Conservation (phyloP, 164 flowering plant genomes). For the Saururus chinensis region DNA sequence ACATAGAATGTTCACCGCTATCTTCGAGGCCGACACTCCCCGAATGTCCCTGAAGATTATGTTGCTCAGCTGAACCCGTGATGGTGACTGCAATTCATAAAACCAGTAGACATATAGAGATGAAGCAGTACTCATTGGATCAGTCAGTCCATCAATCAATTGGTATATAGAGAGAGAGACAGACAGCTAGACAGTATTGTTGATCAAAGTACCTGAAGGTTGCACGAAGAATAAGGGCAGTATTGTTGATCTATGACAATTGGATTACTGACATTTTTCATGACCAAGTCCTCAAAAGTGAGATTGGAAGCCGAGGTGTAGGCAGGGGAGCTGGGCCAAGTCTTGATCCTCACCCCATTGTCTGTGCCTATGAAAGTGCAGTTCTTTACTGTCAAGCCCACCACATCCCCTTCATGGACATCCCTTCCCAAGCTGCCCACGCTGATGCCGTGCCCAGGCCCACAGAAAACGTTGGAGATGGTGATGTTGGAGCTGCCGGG, state of each 20-base stretch:
- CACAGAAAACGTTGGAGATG: conserved; percentile 20
- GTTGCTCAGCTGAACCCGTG: conserved; percentile 14
- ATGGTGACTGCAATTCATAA: conserved; percentile 12
- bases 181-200: no score
- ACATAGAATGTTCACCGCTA: conserved; percentile 16
- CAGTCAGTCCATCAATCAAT: no score
- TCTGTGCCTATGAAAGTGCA: conserved; percentile 32
- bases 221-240: conserved; percentile 20
- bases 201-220: conserved; percentile 6
- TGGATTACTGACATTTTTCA: conserved; percentile 50
- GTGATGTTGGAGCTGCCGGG: conserved; percentile 19
- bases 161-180: no score
- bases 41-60: conserved; percentile 13
- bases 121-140: no score
- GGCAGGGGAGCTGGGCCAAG: conserved; percentile 50
- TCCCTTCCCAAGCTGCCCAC: conserved; percentile 62
- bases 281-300: conserved; percentile 22
- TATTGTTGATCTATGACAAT: conserved; percentile 68
- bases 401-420: conserved; percentile 28
- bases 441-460: conserved; percentile 64
- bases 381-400: neutral
- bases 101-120: no score
- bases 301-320: conserved; percentile 13
- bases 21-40: conserved; percentile 17
- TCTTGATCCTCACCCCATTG: conserved; percentile 72